Evolutionary conservation across 2,329 filamentous ascomycete genomes (phyloP).

Genomic region (Pseudogymnoascus pannorum): DNA sequence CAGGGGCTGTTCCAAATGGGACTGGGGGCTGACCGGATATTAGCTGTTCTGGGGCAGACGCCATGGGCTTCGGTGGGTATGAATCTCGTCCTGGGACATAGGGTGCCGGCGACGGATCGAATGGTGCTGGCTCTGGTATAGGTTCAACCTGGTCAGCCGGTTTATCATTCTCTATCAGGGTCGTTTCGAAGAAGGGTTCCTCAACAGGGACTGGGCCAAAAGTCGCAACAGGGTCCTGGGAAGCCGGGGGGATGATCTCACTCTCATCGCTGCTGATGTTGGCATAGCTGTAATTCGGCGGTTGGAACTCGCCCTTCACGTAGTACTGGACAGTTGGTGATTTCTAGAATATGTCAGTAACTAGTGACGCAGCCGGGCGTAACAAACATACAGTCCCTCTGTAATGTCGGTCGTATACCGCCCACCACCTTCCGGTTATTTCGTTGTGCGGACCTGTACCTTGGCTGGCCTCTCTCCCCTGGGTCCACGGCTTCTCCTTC

Average conservation of each 20-base stretch:
- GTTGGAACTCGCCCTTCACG: constrained; percentile 28
- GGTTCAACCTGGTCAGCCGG: constrained; percentile 6
- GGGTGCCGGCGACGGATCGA: constrained; percentile 7
- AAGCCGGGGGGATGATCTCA: not conserved
- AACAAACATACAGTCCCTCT: constrained; percentile 39
- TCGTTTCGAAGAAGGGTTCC: constrained; percentile 19
- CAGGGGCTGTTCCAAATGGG: constrained; percentile 16
- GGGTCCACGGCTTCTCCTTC: constrained; percentile 78
- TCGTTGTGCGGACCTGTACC: constrained; percentile 67
- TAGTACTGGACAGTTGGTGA: constrained; percentile 27
- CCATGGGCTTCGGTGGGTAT: constrained; percentile 12
- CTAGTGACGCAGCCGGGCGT: not conserved
- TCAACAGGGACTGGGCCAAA: constrained; percentile 12
- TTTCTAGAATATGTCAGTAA: constrained; percentile 6
- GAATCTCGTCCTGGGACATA: constrained; percentile 9
- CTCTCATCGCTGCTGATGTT: constrained; percentile 12
- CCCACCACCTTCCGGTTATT: constrained; percentile 85
- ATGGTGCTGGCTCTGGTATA: constrained; percentile 1
- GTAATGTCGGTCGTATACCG: constrained; percentile 86
- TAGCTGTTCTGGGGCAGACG: constrained; percentile 14
- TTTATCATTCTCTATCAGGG: constrained; percentile 16
- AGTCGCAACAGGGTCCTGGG: not conserved
- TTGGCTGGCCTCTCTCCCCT: constrained; percentile 48
- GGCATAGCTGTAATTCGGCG: constrained; percentile 22
- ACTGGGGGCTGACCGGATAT: constrained; percentile 17